phyloP scores from a whole-genome alignment of 2,329 filamentous ascomycete genomes.

The Sclerotinia spermophila region DNA sequence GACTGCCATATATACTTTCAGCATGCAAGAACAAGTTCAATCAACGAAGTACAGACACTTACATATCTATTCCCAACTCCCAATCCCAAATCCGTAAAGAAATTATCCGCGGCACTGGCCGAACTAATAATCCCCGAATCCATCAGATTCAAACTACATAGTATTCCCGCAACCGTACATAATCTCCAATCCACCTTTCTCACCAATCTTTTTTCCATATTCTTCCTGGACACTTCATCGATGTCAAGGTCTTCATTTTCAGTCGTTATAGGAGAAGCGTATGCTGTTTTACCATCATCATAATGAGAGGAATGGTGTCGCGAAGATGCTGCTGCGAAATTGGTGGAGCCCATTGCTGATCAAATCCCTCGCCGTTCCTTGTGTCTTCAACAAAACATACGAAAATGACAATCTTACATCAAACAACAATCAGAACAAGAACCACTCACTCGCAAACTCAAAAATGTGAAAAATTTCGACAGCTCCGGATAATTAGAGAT shows the following conservation, averaged over 20 bases:
- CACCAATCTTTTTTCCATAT: slow-evolving; percentile 46
- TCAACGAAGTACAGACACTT: slow-evolving; percentile 18
- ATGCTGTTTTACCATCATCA: background rate
- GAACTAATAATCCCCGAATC: slow-evolving; percentile 68
- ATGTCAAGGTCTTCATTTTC: background rate
- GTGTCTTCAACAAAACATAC: background rate
- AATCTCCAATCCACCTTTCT: slow-evolving; percentile 64
- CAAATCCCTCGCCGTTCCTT: background rate
- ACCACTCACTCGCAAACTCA: background rate
- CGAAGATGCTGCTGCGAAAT: background rate
- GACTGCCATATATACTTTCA: slow-evolving; percentile 39
- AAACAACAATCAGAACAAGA: background rate
- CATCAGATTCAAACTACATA: slow-evolving; percentile 66
- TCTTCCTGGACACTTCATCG: background rate
- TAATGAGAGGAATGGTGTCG: background rate
- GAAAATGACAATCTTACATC: background rate
- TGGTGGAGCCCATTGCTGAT: slow-evolving; percentile 4
- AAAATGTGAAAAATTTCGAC: background rate
- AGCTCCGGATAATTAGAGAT: background rate
- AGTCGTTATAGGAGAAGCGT: background rate
- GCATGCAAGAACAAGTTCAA: background rate
- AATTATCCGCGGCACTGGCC: slow-evolving; percentile 58
- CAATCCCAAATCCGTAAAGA: slow-evolving; percentile 52
- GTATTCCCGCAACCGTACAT: slow-evolving; percentile 67
- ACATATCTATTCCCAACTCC: slow-evolving; percentile 58